Evolutionary conservation across 2,329 filamentous ascomycete genomes (phyloP).

Genomic region (Cordyceps javanica): DNA sequence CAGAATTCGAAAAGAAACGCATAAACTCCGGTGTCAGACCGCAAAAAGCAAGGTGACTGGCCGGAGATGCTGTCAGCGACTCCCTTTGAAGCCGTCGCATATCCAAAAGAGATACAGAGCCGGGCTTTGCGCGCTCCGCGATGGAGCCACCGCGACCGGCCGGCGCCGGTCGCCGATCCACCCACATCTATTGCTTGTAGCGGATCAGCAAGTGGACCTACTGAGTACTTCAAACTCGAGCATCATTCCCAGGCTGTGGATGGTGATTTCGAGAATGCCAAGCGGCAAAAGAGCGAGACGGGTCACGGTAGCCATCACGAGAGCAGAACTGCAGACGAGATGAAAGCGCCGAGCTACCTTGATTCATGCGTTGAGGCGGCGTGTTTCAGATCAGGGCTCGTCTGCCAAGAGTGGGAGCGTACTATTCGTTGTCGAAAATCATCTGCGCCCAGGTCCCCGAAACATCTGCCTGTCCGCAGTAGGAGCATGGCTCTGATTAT

Average conservation of each 20-base stretch:
- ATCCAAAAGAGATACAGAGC: not conserved
- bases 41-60: not conserved
- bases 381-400: no score
- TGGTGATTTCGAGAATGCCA: not conserved
- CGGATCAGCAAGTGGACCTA: not conserved
- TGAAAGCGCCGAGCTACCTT: not conserved
- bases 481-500: not conserved
- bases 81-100: not conserved
- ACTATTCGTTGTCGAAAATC: no score
- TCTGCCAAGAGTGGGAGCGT: no score
- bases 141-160: not conserved
- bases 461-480: not conserved
- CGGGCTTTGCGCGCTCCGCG: not conserved
- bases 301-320: not conserved
- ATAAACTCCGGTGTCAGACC: no score
- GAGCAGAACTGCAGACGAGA: not conserved
- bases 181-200: not conserved
- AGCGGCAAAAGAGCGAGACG: not conserved
- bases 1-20: no score
- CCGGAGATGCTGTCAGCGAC: not conserved
- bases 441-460: not conserved
- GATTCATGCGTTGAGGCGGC: no score
- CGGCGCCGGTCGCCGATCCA: slow-evolving; percentile 3
- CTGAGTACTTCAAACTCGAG: no score
- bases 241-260: no score